These are phyloP conservation scores for Raffaelea arxii DNA, from an alignment of 2,329 filamentous ascomycete genomes.

Conservation along the genomic window DNA sequence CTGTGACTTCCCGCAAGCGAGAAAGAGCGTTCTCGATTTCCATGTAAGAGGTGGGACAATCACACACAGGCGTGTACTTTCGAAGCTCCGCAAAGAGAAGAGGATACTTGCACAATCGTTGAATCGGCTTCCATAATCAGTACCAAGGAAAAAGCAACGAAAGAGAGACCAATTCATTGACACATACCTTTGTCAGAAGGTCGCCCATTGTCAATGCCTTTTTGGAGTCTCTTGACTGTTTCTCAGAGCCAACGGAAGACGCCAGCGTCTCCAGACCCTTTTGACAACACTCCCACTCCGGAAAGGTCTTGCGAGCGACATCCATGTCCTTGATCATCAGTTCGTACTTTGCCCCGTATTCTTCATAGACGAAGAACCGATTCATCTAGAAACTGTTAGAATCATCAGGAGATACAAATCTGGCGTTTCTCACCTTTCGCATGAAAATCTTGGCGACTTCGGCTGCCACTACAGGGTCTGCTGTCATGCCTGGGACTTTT, in stretches of 20 bases:
- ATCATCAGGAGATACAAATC: background rate
- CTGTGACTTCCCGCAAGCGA: constrained; percentile 62
- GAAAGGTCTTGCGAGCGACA: constrained; percentile 55
- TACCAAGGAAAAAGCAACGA: constrained; percentile 6
- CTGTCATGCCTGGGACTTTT: constrained; percentile 39
- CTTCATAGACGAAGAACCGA: constrained; percentile 78
- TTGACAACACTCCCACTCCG: constrained; percentile 71
- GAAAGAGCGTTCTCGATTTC: constrained; percentile 67
- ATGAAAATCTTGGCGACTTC: constrained; percentile 52
- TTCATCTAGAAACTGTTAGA: constrained; percentile 47
- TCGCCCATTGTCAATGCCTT: constrained; percentile 78
- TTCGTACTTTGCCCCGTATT: constrained; percentile 86
- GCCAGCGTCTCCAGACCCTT: constrained; percentile 77
- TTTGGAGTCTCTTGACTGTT: constrained; percentile 51
- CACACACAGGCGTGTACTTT: constrained; percentile 71
- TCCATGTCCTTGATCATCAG: constrained; percentile 71
- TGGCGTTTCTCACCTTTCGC: constrained; percentile 36
- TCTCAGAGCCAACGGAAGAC: constrained; percentile 62
- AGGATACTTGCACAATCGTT: constrained; percentile 85
- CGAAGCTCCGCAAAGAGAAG: constrained; percentile 77
- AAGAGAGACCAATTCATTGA: no score
- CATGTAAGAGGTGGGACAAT: constrained; percentile 75
- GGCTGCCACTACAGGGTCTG: constrained; percentile 49
- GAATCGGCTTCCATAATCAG: constrained; percentile 85
- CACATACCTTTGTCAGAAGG: constrained; percentile 75